These are phyloP conservation scores for Choiromyces venosus DNA, from an alignment of 495 filamentous ascomycete genomes.

Conservation along the genomic window DNA sequence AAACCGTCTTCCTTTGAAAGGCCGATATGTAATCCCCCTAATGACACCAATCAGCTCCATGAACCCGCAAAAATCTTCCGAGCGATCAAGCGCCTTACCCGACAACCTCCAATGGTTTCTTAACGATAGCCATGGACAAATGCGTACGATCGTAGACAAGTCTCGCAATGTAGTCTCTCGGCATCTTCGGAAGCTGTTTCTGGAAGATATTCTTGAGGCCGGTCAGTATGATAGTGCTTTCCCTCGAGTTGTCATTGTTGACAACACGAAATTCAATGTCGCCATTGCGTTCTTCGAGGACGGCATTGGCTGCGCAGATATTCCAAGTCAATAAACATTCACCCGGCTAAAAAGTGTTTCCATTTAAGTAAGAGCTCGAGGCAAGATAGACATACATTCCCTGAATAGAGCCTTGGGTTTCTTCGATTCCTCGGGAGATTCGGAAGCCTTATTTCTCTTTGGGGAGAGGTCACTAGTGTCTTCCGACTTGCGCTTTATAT, in stretches of 20 bases:
- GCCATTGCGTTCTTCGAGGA: slow-evolving; percentile 87
- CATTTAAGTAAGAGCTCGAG: background rate
- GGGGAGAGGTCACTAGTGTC: slow-evolving; percentile 32
- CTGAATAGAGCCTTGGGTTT: slow-evolving; percentile 39
- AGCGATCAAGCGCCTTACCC: slow-evolving; percentile 41
- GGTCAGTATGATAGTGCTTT: slow-evolving; percentile 89
- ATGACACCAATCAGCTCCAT: background rate
- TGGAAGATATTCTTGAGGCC: slow-evolving; percentile 98
- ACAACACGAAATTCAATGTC: slow-evolving; percentile 97
- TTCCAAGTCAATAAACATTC: background rate
- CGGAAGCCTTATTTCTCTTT: slow-evolving; percentile 35
- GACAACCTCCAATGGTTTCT: slow-evolving; percentile 89
- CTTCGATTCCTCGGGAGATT: slow-evolving; percentile 36
- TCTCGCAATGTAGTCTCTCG: slow-evolving; percentile 95
- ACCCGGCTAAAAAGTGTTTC: background rate
- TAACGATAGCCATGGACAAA: slow-evolving; percentile 93
- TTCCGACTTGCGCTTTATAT: slow-evolving; percentile 40
- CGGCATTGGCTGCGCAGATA: slow-evolving; percentile 50
- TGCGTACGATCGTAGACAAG: slow-evolving; percentile 96
- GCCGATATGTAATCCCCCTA: slow-evolving; percentile 86
- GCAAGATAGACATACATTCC: slow-evolving; percentile 30
- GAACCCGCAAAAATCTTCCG: background rate
- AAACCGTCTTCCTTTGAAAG: slow-evolving; percentile 87
- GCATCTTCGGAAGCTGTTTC: slow-evolving; percentile 98
- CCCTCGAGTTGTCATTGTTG: slow-evolving; percentile 85